phyloP scores from a whole-genome alignment of 768 basidiomycete species.

The Phanerodontia chrysosporium region DNA sequence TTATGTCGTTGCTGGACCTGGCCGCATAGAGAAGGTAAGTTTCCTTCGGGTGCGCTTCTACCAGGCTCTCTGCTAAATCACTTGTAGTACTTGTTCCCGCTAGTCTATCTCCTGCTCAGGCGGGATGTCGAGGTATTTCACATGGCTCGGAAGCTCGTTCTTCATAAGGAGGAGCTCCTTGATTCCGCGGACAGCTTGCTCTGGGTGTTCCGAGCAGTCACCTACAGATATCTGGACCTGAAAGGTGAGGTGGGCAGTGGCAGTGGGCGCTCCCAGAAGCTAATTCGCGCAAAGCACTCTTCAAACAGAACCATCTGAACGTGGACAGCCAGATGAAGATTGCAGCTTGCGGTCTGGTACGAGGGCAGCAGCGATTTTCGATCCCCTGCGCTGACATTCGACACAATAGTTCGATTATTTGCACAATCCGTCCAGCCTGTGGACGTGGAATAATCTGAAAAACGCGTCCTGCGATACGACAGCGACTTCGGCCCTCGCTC shows the following conservation, averaged over 20 bases:
- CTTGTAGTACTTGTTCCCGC: conserved; percentile 29
- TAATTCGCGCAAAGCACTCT: not conserved
- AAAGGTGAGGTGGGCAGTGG: not conserved
- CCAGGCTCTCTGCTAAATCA: not conserved
- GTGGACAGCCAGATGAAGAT: conserved; percentile 14
- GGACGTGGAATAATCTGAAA: conserved; percentile 11
- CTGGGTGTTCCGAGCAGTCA: conserved; percentile 16
- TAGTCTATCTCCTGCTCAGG: conserved; percentile 31
- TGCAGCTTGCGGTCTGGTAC: conserved; percentile 25
- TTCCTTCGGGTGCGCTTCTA: not conserved
- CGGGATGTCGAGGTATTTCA: conserved; percentile 32
- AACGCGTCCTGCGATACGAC: not conserved
- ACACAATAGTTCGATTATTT: conserved; percentile 11
- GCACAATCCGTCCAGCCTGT: conserved; percentile 10
- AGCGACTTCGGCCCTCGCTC: not conserved
- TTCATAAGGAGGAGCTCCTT: conserved; percentile 21
- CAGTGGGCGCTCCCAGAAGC: not conserved
- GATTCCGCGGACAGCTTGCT: conserved; percentile 17
- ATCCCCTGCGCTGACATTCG: not conserved
- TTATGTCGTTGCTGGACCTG: conserved; percentile 22
- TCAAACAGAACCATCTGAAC: conserved; percentile 14
- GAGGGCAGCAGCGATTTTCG: no score
- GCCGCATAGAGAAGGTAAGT: conserved; percentile 26
- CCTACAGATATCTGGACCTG: conserved; percentile 14
- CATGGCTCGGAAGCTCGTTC: conserved; percentile 20